phyloP scores from a whole-genome alignment of 1,284 basidiomycete genomes.

The Heterobasidion irregulare region DNA sequence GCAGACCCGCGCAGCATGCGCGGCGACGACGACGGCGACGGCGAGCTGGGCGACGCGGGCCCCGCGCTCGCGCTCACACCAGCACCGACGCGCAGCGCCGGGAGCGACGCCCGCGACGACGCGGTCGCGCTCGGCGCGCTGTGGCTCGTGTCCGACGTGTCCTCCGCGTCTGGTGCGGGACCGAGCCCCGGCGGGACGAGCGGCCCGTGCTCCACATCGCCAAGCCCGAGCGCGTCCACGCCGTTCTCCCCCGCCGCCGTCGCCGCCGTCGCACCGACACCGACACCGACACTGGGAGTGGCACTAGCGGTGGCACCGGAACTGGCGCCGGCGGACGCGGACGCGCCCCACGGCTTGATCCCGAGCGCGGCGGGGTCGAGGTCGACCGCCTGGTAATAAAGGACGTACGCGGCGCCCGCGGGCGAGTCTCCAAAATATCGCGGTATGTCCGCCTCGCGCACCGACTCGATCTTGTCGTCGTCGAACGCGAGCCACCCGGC shows the following conservation, averaged over 20 bases:
- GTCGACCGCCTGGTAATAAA: conserved; percentile 95
- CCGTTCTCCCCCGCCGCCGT: neutral
- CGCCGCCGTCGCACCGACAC: too few species aligned
- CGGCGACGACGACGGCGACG: too few species aligned
- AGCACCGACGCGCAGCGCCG: neutral
- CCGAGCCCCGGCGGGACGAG: conserved; percentile 12
- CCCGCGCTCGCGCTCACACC: neutral
- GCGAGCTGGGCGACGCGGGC: too few species aligned
- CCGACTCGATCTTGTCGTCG: conserved; percentile 85
- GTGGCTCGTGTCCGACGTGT: neutral
- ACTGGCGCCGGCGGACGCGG: neutral
- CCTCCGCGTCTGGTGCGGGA: conserved; percentile 4
- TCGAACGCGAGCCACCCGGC: conserved; percentile 92
- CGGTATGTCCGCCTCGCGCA: conserved; percentile 85
- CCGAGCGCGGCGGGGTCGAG: conserved; percentile 69
- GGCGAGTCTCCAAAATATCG: conserved; percentile 92
- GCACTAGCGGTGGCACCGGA: neutral
- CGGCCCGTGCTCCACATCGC: conserved; percentile 10
- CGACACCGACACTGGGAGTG: too few species aligned
- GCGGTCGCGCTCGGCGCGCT: neutral
- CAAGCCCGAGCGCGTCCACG: too few species aligned
- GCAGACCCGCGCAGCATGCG: too few species aligned
- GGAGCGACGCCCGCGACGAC: neutral
- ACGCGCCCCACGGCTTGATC: conserved; percentile 28
- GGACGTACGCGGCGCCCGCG: conserved; percentile 89